Evolutionary conservation across 306 rosid species (phyloP).

Genomic region (Cucurbita moschata): DNA sequence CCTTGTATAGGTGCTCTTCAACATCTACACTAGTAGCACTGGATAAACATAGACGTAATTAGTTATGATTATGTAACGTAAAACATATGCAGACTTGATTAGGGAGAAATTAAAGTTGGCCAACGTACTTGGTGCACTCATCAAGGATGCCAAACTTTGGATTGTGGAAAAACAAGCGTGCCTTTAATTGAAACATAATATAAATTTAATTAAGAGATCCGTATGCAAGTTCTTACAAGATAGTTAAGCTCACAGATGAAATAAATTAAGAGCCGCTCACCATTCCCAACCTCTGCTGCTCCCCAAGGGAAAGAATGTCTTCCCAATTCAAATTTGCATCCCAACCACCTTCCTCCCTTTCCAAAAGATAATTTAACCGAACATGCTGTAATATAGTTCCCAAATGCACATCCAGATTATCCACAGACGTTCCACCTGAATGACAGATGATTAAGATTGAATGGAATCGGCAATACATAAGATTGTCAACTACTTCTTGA

Average conservation of each 20-base stretch:
- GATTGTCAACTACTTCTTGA: neutral
- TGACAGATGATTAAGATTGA: neutral
- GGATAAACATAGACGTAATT: conserved; percentile 1
- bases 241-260: neutral
- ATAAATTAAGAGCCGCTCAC: conserved; percentile 25
- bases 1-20: conserved; percentile 84
- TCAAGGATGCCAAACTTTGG: conserved; percentile 91
- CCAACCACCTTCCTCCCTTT: conserved; percentile 73
- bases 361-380: conserved; percentile 83
- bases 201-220: conserved; percentile 9
- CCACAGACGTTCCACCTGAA: conserved; percentile 36
- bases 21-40: conserved; percentile 98
- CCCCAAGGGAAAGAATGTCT: conserved; percentile 87
- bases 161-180: conserved; percentile 91
- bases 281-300: conserved; percentile 99
- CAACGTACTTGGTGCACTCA: conserved; percentile 92
- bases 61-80: neutral
- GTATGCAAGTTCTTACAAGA: conserved; percentile 3
- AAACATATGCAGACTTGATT: neutral
- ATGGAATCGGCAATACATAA: neutral
- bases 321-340: conserved; percentile 88
- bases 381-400: conserved; percentile 70
- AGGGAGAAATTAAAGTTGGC: conserved; percentile 3
- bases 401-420: conserved; percentile 48
- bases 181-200: conserved; percentile 34